Conservation (phyloP, 1,284 basidiomycete genomes). For the Ustilago cynodontis region DNA sequence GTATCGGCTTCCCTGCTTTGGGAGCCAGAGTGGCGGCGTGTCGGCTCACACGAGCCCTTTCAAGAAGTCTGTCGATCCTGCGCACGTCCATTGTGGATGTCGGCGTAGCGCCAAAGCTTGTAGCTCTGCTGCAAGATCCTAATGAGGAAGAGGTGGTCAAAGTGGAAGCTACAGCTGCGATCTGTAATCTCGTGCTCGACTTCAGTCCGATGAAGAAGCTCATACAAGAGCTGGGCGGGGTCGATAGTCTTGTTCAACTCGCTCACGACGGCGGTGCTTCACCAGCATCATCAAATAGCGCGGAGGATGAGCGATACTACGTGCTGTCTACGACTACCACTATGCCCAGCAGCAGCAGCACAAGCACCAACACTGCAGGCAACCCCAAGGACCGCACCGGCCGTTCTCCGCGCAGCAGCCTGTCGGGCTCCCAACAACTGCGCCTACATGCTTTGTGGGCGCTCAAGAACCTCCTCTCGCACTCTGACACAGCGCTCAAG, state of each 20-base stretch:
- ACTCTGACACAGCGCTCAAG: constrained; percentile 48
- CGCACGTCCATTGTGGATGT: constrained; percentile 65
- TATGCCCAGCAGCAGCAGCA: constrained; percentile 5
- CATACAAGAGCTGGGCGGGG: constrained; percentile 54
- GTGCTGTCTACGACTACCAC: constrained; percentile 23
- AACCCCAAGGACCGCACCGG: not conserved
- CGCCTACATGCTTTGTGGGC: constrained; percentile 64
- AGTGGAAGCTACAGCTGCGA: constrained; percentile 56
- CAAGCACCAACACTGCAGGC: not conserved
- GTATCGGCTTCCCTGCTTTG: constrained; percentile 47
- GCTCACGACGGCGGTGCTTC: constrained; percentile 22
- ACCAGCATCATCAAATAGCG: not conserved
- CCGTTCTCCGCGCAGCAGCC: not conserved
- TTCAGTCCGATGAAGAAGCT: constrained; percentile 65
- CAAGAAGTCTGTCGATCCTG: constrained; percentile 60
- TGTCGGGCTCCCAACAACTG: constrained; percentile 41
- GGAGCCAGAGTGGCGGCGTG: constrained; percentile 65
- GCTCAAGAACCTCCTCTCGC: constrained; percentile 64
- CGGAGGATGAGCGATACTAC: constrained; percentile 26
- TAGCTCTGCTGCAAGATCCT: constrained; percentile 52
- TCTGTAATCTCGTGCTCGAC: constrained; percentile 66
- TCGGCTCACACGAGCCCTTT: constrained; percentile 57
- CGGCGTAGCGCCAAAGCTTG: constrained; percentile 56
- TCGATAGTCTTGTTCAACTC: constrained; percentile 51
- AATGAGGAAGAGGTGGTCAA: constrained; percentile 53